Conservation (phyloP, 768 basidiomycete genomes). For the Grammothele lineata region DNA sequence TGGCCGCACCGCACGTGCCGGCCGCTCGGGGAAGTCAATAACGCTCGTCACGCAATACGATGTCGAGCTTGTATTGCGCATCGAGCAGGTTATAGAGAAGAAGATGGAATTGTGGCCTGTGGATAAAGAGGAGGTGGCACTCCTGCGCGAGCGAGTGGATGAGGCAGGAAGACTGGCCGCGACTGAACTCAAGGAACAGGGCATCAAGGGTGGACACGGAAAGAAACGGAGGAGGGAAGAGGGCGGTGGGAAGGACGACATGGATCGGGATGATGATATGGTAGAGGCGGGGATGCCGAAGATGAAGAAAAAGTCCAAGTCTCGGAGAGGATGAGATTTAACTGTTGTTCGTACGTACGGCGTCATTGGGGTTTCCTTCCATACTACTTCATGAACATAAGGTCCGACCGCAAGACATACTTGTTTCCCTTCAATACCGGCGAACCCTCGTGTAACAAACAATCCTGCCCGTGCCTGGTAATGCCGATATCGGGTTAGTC, state of each 20-base stretch:
- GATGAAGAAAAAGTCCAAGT: constrained; percentile 47
- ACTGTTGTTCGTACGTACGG: not conserved
- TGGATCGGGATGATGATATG: constrained; percentile 89
- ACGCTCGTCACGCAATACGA: constrained; percentile 99
- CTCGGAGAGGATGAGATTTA: constrained; percentile 34
- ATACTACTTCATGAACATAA: constrained; percentile 54
- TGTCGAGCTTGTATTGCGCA: constrained; percentile 92
- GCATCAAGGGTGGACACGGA: constrained; percentile 42
- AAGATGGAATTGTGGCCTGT: constrained; percentile 87
- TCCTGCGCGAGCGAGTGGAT: constrained; percentile 83
- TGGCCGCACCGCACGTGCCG: constrained; percentile 95
- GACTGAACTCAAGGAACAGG: constrained; percentile 78
- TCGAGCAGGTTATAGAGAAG: constrained; percentile 88
- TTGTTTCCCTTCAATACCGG: constrained; percentile 57
- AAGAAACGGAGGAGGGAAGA: constrained; percentile 47
- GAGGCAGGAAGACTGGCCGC: constrained; percentile 78
- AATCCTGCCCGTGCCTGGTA: constrained; percentile 64
- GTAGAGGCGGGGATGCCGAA: constrained; percentile 86
- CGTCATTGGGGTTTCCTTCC: not conserved
- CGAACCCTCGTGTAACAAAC: constrained; percentile 70
- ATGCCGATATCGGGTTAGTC: not conserved
- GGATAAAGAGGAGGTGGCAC: constrained; percentile 83
- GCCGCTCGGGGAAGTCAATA: constrained; percentile 94
- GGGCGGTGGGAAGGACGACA: constrained; percentile 60
- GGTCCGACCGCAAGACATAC: constrained; percentile 69